A percentile compares a stretch with the other conserved stretches of the same genome.
Conservation (phyloP, 495 filamentous ascomycete genomes). For the Poronia punctata region DNA sequence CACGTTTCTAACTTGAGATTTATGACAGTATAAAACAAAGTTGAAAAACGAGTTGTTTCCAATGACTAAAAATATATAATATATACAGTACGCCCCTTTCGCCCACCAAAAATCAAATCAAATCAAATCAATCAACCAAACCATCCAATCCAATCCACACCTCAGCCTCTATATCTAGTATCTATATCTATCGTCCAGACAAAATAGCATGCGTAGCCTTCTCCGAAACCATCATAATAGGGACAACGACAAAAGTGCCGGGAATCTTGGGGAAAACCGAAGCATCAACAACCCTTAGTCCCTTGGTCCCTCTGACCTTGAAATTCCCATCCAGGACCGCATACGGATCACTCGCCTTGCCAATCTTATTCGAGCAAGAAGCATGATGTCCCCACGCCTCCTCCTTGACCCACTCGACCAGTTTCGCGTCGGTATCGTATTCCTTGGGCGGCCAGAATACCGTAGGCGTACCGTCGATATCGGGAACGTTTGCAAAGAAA, state of each 20-base stretch:
- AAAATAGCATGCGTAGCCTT: constrained; percentile 49
- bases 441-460: constrained; percentile 41
- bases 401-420: constrained; percentile 44
- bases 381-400: constrained; percentile 56
- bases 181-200: constrained; percentile 3
- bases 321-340: constrained; percentile 55
- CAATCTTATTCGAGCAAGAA: constrained; percentile 51
- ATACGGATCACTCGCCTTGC: constrained; percentile 43
- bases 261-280: constrained; percentile 49
- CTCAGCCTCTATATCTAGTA: too few relatives aligned
- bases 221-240: constrained; percentile 49
- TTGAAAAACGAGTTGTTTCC: too few relatives aligned
- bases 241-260: constrained; percentile 39
- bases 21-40: too few relatives aligned
- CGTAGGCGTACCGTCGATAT: constrained; percentile 41
- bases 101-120: too few relatives aligned
- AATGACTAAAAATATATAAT: too few relatives aligned
- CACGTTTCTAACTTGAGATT: too few relatives aligned
- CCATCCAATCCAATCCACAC: too few relatives aligned
- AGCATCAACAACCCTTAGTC: constrained; percentile 58
- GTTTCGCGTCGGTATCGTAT: constrained; percentile 30
- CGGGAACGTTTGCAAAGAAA: constrained; percentile 36
- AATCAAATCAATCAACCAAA: background rate
- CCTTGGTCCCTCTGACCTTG: constrained; percentile 46
- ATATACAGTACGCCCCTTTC: too few relatives aligned